Percentiles rank a stretch among this genome's conserved stretches.
phyloP scores from a whole-genome alignment of 768 basidiomycete genomes.

The Scleroderma citrinum region DNA sequence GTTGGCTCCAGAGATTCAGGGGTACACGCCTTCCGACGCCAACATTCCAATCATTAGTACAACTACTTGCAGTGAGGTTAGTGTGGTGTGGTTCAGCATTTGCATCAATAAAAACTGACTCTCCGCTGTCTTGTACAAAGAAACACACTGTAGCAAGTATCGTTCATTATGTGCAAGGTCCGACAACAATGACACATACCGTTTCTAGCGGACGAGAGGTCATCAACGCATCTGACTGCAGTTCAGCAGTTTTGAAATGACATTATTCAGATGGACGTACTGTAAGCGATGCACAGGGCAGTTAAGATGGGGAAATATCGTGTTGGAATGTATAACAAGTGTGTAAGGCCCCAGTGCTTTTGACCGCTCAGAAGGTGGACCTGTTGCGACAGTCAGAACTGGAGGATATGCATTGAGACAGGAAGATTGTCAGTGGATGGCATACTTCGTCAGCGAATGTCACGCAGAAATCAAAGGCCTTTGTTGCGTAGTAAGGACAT shows the following conservation, averaged over 20 bases:
- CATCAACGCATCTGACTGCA: neutral
- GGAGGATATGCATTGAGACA: neutral
- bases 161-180: neutral
- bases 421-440: no score
- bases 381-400: neutral
- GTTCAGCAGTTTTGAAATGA: neutral
- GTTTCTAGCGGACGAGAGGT: neutral
- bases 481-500: no score
- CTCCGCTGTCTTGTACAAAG: neutral
- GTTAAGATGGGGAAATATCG: constrained; percentile 6
- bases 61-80: neutral
- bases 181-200: neutral
- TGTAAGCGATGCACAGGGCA: neutral
- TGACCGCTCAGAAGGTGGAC: constrained; percentile 1
- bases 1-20: neutral
- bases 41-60: constrained; percentile 2
- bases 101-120: neutral
- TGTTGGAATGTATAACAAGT: constrained; percentile 4
- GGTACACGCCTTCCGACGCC: constrained; percentile 5
- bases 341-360: neutral
- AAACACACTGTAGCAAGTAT: neutral
- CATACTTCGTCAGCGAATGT: no score
- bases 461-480: no score
- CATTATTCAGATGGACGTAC: neutral
- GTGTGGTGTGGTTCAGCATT: neutral